Evolutionary conservation across 495 filamentous ascomycete genomes (phyloP), one percentile per base, ranked within the genome.

Genomic region (Xylaria flabelliformis): DNA sequence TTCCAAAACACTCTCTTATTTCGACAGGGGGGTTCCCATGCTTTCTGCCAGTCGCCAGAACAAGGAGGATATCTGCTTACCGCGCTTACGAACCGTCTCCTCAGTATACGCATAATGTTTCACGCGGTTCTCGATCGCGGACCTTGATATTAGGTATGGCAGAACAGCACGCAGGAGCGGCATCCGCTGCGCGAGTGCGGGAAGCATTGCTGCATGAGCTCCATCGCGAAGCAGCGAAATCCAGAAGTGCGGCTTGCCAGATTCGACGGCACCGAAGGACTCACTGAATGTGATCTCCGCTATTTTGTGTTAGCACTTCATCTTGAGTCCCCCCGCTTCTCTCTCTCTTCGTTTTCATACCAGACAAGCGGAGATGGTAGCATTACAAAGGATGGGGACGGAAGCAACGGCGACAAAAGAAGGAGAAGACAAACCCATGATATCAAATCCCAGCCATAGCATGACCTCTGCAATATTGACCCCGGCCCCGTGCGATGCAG

Each of bases 361-460:
- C 32, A 4, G 7, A 56, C 12, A 17, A 7, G 51, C 4, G 3
- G 24, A 7, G 24, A 32, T 4, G 51, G 24, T 56, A 56, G 24
- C 10, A 29, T 29, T 24, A 3, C 24, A 56, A 39, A 61, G 29
- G 29, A n/a, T 1, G 15, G n/a, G 2, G 66, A 42, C 10, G 17
- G 26, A 26, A 41, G 55, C 21, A 39, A 19, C 24, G 41, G 26
- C 26, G 26, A 29, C 36, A 39, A 8, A 8, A 39, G 34, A 39
- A 39, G 8, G 8, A 39, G 8, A 39, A 39, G 36, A 41, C 76
- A 67, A 44, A 78, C 86, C 86, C 65, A 85, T 85, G 13, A 88
- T 77, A 51, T 88, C 87, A 42, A 89, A 89, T 7, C 83, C 83
- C 0, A 82, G 79, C 73, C 77, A 86, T 24, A 81, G 84, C 58